Conservation (phyloP, 2,329 filamentous ascomycete genomes). For the Xylariales sp. region DNA sequence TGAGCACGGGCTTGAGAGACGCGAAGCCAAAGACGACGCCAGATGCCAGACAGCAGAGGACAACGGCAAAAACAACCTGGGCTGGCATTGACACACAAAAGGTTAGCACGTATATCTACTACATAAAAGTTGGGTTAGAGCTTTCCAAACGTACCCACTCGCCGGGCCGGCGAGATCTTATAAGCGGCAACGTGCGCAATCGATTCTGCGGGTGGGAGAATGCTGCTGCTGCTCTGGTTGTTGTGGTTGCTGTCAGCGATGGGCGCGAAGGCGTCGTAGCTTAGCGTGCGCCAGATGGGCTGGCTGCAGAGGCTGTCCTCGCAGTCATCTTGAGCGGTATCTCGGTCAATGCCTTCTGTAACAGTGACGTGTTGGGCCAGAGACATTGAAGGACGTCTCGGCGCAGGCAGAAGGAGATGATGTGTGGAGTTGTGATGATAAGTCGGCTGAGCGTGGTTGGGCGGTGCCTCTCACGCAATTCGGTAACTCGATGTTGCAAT, state of each 20-base stretch:
- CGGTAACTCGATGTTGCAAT: no score
- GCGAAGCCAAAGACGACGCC: constrained; percentile 63
- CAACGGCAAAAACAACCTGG: constrained; percentile 58
- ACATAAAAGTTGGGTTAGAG: neutral
- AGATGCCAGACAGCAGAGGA: constrained; percentile 63
- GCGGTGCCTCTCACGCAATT: no score
- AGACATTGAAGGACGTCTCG: no score
- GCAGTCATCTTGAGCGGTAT: constrained; percentile 15
- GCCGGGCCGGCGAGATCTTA: constrained; percentile 21
- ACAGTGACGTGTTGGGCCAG: constrained; percentile 38
- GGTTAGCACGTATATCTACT: neutral
- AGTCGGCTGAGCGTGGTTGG: no score
- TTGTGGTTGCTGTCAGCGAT: constrained; percentile 22
- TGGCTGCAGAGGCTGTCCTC: constrained; percentile 11
- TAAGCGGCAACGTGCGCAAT: constrained; percentile 26
- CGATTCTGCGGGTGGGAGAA: no score
- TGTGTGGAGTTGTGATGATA: no score
- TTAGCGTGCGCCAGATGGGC: constrained; percentile 21
- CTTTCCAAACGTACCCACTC: constrained; percentile 20
- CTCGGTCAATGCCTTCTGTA: constrained; percentile 35
- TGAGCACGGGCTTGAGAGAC: constrained; percentile 58
- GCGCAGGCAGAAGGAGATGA: no score
- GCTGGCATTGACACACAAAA: constrained; percentile 29
- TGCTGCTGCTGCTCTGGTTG: constrained; percentile 19
- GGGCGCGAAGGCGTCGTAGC: constrained; percentile 21